Evolutionary conservation across 2,329 filamentous ascomycete species (phyloP).

Genomic region (Diaporthe citrichinensis): DNA sequence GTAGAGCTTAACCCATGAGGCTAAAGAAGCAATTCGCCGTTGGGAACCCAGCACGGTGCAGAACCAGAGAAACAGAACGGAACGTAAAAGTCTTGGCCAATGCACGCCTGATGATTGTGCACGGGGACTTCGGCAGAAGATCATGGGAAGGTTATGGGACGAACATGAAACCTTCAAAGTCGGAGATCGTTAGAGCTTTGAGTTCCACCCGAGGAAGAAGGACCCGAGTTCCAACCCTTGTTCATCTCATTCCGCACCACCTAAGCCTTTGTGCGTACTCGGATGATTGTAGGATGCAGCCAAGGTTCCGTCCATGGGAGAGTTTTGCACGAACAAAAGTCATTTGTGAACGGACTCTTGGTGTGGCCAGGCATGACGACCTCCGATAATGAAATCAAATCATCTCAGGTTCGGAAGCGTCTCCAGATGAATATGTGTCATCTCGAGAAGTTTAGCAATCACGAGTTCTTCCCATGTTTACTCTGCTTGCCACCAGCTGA

Average conservation of each 20-base stretch:
- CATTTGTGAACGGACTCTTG: neutral
- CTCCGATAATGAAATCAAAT: neutral
- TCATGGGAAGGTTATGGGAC: conserved; percentile 20
- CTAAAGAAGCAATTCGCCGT: neutral
- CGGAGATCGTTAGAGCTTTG: conserved; percentile 3
- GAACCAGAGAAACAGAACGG: neutral
- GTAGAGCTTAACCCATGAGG: neutral
- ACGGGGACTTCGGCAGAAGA: conserved; percentile 9
- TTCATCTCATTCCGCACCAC: neutral
- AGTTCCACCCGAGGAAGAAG: neutral
- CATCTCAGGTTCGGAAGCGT: neutral
- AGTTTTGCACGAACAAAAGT: neutral
- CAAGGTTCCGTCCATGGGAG: neutral
- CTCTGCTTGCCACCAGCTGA: neutral
- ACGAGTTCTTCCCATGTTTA: neutral
- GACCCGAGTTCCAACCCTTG: neutral
- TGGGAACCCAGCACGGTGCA: neutral
- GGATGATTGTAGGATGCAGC: neutral
- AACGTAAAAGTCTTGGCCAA: conserved; percentile 15
- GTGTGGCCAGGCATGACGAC: neutral
- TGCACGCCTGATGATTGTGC: neutral
- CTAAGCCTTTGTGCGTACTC: neutral
- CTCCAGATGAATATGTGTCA: neutral
- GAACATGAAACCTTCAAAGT: conserved; percentile 18
- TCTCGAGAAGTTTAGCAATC: neutral